phyloP scores from a whole-genome alignment of 306 rosid genomes.

The Vigna unguiculata region DNA sequence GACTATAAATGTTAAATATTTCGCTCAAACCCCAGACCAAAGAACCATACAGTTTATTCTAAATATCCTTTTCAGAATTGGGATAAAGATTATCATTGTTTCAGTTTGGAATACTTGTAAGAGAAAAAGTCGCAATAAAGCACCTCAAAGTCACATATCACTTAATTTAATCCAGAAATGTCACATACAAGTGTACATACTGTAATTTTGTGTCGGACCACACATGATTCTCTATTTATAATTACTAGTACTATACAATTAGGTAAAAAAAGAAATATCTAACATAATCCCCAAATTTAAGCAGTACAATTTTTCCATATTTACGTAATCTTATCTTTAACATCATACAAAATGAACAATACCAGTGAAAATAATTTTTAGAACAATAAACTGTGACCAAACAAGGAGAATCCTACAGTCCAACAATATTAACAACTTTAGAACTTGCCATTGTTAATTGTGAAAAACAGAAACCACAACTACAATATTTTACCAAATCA shows the following conservation, averaged over 20 bases:
- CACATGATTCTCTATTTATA: no score
- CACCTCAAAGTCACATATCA: neutral
- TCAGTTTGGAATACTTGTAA: neutral
- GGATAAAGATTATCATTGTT: neutral
- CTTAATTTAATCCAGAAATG: neutral
- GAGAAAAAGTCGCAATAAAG: neutral
- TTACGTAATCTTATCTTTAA: no score
- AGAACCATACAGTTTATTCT: constrained; percentile 4
- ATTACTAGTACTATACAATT: no score
- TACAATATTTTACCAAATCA: constrained; percentile 11
- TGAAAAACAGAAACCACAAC: neutral
- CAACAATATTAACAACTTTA: constrained; percentile 27
- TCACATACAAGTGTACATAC: neutral
- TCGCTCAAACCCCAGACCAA: neutral
- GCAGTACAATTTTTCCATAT: no score
- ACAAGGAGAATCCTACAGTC: constrained; percentile 2
- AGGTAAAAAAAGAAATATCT: no score
- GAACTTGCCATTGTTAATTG: neutral
- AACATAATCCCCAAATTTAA: no score
- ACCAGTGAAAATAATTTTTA: neutral
- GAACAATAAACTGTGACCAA: neutral
- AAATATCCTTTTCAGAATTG: neutral
- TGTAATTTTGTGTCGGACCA: no score
- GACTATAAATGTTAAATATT: neutral
- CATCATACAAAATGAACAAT: neutral